phyloP scores from a whole-genome alignment of 208 protist species.

The Wallacemonas sp. region DNA sequence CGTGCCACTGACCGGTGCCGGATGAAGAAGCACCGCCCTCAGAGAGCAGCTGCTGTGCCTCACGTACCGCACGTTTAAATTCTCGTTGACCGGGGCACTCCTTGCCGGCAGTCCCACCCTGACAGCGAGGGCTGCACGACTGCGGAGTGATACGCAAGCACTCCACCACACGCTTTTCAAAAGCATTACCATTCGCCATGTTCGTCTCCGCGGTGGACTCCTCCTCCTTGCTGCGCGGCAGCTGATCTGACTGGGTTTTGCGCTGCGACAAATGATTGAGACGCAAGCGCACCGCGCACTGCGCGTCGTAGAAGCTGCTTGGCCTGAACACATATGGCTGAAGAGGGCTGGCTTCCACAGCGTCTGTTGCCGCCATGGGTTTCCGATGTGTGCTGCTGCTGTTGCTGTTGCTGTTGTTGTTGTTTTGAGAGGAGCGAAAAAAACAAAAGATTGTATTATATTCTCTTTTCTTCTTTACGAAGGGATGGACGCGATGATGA shows the following conservation, averaged over 20 bases:
- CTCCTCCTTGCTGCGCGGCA: too few species aligned
- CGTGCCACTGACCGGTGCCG: background rate
- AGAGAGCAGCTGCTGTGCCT: background rate
- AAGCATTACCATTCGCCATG: background rate
- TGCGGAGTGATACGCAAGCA: background rate
- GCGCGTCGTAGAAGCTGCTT: constrained; percentile 5
- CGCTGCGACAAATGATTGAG: background rate
- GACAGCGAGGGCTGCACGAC: background rate
- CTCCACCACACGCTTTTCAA: background rate
- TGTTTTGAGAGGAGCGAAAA: too few species aligned
- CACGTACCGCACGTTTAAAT: background rate
- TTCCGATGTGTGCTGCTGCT: background rate
- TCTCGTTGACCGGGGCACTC: background rate
- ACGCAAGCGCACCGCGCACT: background rate
- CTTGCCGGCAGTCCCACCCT: background rate
- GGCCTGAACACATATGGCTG: background rate
- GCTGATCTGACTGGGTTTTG: background rate
- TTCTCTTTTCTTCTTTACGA: background rate
- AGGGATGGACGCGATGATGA: too few species aligned
- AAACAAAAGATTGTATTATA: too few species aligned
- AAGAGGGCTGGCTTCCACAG: too few species aligned
- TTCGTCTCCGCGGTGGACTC: background rate
- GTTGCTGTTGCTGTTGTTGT: background rate
- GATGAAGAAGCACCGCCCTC: background rate
- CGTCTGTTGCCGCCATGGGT: background rate